Evolutionary conservation across 1,284 basidiomycete genomes (phyloP), one percentile per base, ranked within the genome.

Genomic region (Trametes sp.): DNA sequence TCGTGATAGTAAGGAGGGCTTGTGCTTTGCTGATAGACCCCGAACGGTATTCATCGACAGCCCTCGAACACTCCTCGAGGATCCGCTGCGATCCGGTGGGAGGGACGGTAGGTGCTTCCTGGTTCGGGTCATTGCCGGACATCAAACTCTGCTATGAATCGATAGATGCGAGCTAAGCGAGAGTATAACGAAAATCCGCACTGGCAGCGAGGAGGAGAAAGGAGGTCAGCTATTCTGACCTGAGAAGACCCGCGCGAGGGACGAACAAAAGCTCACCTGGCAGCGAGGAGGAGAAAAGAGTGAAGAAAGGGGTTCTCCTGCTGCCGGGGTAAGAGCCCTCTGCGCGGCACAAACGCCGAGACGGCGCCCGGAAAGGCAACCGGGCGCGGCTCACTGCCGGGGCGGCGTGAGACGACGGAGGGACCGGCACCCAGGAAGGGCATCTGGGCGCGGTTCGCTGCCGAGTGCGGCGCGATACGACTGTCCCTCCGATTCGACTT

Each of bases 131-230:
- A 33, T 33, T 11, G 31, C 11, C 6, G 14, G 38, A 41, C 38
- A 41, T 41, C 2, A 41, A 41, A 41, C 11, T 36, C 16, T 36
- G 6, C 31, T 33, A 11, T 38, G 38, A 41, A 19, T 6, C 38
- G 38, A 41, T 19, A 41, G 38, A 41, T 41, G 38, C 16, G 38
- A 41, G 38, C 16, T n/a, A n/a, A n/a, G 16, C n/a, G 16, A 14
- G 38, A 41, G 16, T 41, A 2, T 41, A 19, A 19, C 28, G 28
- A 46, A 46, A 46, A n/a, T 3, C 19, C 11, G 45, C 24, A 4
- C 45, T 46, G 45, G 45, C 45, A 46, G 45, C 45, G 45, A 46
- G 26, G 24, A 46, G 45, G 45, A 46, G 45, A 26, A 26, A 45
- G 10, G 42, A 38, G 42, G n/a, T 5, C 2, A 46, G 1, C 24